Conservation (phyloP, 148 eudicot genomes). For the Salicornia ramosissima region DNA sequence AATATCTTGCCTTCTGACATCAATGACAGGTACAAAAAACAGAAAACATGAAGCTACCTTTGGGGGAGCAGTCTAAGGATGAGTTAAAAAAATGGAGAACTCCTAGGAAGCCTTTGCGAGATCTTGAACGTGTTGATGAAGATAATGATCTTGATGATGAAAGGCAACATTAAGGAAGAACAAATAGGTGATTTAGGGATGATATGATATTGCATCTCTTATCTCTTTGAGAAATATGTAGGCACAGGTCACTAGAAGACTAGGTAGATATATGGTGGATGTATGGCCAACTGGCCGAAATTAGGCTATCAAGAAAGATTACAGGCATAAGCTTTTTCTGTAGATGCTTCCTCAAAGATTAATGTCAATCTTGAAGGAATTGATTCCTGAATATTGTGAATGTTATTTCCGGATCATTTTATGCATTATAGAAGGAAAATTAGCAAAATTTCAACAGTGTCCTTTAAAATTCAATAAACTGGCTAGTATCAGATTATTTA, state of each 20-base stretch:
- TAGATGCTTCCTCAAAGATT: no score
- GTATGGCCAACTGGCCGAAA: neutral
- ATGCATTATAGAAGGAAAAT: neutral
- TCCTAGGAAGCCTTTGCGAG: slow-evolving; percentile 38
- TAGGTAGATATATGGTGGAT: neutral
- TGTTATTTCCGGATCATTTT: neutral
- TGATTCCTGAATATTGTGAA: neutral
- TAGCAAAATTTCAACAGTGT: no score
- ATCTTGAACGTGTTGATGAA: slow-evolving; percentile 36
- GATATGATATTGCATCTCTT: neutral
- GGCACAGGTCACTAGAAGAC: slow-evolving; percentile 1
- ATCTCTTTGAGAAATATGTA: neutral
- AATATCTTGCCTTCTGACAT: slow-evolving; percentile 14
- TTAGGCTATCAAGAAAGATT: neutral
- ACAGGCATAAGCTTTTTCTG: neutral
- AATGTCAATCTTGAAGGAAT: neutral
- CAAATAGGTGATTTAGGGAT: slow-evolving; percentile 2
- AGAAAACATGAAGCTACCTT: slow-evolving; percentile 44
- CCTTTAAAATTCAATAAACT: no score
- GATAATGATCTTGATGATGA: slow-evolving; percentile 35
- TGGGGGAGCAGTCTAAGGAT: slow-evolving; percentile 37
- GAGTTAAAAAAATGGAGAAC: slow-evolving; percentile 49
- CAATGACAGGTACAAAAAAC: slow-evolving; percentile 30
- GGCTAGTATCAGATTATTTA: neutral
- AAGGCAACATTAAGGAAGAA: slow-evolving; percentile 27